These are phyloP conservation scores for Cyclotella kingstonii DNA, from an alignment of 108 stramenopile species.

Conservation along the genomic window DNA sequence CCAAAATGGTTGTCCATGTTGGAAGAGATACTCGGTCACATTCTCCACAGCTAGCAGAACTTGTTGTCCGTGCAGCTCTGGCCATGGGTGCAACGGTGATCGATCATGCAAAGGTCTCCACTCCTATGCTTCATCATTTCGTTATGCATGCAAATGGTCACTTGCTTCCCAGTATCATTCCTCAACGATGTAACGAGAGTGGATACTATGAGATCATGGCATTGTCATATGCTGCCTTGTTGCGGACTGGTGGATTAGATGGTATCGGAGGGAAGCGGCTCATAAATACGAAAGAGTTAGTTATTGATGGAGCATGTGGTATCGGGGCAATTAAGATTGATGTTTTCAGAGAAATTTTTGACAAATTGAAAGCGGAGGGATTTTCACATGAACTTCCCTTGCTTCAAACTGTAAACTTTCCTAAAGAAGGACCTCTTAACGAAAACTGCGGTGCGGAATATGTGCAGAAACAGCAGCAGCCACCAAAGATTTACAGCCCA, in stretches of 20 bases:
- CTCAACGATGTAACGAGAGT: slow-evolving; percentile 60
- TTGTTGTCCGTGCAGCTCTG: slow-evolving; percentile 57
- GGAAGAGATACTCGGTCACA: slow-evolving; percentile 90
- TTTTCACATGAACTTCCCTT: slow-evolving; percentile 10
- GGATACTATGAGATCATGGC: slow-evolving; percentile 85
- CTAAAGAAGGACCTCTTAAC: slow-evolving; percentile 80
- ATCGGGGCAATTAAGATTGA: slow-evolving; percentile 76
- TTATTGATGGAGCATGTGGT: slow-evolving; percentile 92
- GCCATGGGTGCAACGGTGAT: slow-evolving; percentile 63
- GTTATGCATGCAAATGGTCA: slow-evolving; percentile 79
- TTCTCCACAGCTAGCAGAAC: slow-evolving; percentile 56
- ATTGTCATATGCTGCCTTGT: slow-evolving; percentile 59
- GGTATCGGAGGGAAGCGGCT: slow-evolving; percentile 8
- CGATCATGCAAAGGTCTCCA: slow-evolving; percentile 89
- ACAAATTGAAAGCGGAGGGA: slow-evolving; percentile 30
- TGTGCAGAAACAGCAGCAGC: slow-evolving; percentile 85
- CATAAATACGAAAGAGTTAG: slow-evolving; percentile 30
- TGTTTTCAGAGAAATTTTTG: slow-evolving; percentile 41
- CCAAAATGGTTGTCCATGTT: slow-evolving; percentile 59
- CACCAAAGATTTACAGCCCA: slow-evolving; percentile 57
- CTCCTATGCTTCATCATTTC: slow-evolving; percentile 92
- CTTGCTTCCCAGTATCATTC: slow-evolving; percentile 54
- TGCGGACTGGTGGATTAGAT: slow-evolving; percentile 35
- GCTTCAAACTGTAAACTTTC: slow-evolving; percentile 58
- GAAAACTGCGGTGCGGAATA: slow-evolving; percentile 92